Percentiles rank a stretch among this genome's conserved stretches.
phyloP scores from a whole-genome alignment of 371 early-diverging fungal species.

The Lichtheimia ramosa region DNA sequence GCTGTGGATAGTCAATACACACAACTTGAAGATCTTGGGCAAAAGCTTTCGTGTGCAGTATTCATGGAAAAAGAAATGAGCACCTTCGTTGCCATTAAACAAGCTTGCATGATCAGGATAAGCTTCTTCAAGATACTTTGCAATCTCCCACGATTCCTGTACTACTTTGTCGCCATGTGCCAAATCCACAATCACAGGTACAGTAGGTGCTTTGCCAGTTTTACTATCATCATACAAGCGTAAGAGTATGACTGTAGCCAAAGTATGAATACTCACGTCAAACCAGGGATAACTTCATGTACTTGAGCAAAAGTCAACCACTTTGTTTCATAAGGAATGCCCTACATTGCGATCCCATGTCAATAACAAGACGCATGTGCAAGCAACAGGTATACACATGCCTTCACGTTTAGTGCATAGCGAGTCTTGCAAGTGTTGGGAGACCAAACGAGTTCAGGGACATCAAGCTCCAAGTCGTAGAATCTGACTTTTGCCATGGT shows the following conservation, averaged over 20 bases:
- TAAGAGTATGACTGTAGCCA: not conserved
- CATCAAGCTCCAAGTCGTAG: conserved; percentile 13
- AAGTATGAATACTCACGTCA: conserved; percentile 12
- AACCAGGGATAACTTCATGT: conserved; percentile 3
- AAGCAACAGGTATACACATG: not conserved
- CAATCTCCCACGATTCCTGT: conserved; percentile 23
- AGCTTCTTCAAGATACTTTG: conserved; percentile 20
- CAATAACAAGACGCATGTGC: not conserved
- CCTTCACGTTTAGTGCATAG: conserved; percentile 22
- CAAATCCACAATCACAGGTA: conserved; percentile 17
- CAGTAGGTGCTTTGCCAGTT: conserved; percentile 12
- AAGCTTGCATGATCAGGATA: conserved; percentile 15
- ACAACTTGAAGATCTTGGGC: conserved; percentile 16
- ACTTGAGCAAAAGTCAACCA: conserved; percentile 11
- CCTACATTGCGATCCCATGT: not conserved
- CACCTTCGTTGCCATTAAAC: conserved; percentile 18
- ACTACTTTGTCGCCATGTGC: conserved; percentile 13
- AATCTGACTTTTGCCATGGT: conserved; percentile 13
- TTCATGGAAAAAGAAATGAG: conserved; percentile 17
- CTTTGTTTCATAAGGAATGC: conserved; percentile 16
- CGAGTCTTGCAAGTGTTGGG: conserved; percentile 25
- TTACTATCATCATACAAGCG: conserved; percentile 4
- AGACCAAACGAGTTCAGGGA: conserved; percentile 12
- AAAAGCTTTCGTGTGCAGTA: conserved; percentile 12
- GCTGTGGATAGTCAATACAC: conserved; percentile 5